These are phyloP conservation scores for Kwoniella newhampshirensis DNA, from an alignment of 768 basidiomycete genomes.

Conservation along the genomic window DNA sequence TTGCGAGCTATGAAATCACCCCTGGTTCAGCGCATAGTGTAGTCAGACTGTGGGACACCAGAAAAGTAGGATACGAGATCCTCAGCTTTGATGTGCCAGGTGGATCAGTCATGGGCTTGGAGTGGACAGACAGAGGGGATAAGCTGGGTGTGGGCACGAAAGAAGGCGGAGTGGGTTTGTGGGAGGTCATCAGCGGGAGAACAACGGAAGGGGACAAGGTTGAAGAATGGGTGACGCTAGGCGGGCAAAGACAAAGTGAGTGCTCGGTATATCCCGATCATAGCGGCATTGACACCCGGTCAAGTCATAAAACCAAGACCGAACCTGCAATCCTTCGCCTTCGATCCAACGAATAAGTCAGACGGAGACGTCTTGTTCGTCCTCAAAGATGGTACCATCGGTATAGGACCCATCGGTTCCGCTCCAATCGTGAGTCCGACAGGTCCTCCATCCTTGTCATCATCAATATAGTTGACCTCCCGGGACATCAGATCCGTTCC, in stretches of 20 bases:
- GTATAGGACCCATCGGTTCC: slow-evolving; percentile 40
- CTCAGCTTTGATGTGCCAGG: slow-evolving; percentile 40
- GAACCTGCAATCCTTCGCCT: slow-evolving; percentile 42
- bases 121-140: slow-evolving; percentile 31
- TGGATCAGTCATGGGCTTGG: slow-evolving; percentile 24
- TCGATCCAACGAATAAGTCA: slow-evolving; percentile 10
- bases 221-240: slow-evolving; percentile 37
- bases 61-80: slow-evolving; percentile 31
- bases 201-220: slow-evolving; percentile 14
- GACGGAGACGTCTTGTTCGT: slow-evolving; percentile 41
- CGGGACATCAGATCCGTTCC: slow-evolving; percentile 21
- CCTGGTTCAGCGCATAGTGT: slow-evolving; percentile 20
- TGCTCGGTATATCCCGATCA: no score
- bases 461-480: no score
- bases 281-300: not conserved
- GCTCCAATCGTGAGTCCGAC: slow-evolving; percentile 25
- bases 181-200: slow-evolving; percentile 41
- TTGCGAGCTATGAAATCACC: slow-evolving; percentile 43
- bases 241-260: slow-evolving; percentile 36
- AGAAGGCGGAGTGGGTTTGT: slow-evolving; percentile 47
- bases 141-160: slow-evolving; percentile 40
- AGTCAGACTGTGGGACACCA: slow-evolving; percentile 49
- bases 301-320: slow-evolving; percentile 39
- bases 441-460: not conserved
- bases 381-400: slow-evolving; percentile 43